Evolutionary conservation across 2,329 filamentous ascomycete species (phyloP), one percentile per base, ranked within the genome.

Genomic region (Trichoderma hamatum): DNA sequence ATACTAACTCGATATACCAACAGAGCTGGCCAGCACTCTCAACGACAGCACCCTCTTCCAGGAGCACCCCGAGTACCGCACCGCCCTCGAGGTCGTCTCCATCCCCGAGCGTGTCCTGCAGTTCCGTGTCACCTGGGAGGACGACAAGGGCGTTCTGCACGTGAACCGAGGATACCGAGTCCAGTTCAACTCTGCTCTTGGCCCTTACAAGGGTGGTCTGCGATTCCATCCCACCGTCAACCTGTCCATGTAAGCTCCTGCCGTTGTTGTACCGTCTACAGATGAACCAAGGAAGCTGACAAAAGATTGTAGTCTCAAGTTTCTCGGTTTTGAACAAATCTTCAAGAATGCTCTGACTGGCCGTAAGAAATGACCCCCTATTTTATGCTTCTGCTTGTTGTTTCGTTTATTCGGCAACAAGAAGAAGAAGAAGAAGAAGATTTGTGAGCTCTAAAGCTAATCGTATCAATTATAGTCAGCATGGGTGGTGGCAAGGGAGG

Each of bases 291-390:
- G 24, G 16, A 36, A 14, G 46, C 52, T 56, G 54, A 56, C 54
- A 34, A 5, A 9, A 7, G 7, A 9, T 1, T 43, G 64, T 65
- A 83, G 82, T 78, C 89, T 99, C 77, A 99, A 99, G 86, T 98
- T 98, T 85, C 88, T 99, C 79, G 96, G 95, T 74, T 98, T 98
- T 78, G 96, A 99, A 89, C 96, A 98, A 85, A 96, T 95, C 84
- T 98, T 98, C 88, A 98, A 98, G 89, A 98, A 98, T 92, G 96
- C 96, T 74, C 85, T 98, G 75, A 98, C 96, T 71, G 96, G 96
- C 78, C 84, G 92, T 94, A 85, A 86, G 92, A 89, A 30, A 26
- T 46, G 24, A 24, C 65, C 13, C 36, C 11, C n/a, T 16, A 3
- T 34, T 11, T 14, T 1, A 30, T 24, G 2, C 19, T 21, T 26